Base-by-base conservation (phyloP, 78 protist genomes). In the Protostelium mycophagum region DNA sequence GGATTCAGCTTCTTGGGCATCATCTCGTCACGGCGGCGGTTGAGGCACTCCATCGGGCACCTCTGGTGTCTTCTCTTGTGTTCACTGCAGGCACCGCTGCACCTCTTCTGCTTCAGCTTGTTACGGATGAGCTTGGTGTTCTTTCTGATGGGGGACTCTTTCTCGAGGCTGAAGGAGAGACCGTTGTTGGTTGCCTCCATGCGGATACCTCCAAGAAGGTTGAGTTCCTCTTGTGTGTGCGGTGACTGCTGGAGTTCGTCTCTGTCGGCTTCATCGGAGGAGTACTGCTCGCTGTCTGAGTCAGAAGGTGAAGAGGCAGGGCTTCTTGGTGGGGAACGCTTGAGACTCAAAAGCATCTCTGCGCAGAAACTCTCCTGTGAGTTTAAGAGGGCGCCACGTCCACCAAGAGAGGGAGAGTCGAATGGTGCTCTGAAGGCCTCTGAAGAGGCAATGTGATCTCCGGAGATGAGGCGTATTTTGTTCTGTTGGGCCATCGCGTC, bases 1-100 rank as follows among this genome's bases (percentile, higher is more conserved):
- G n/a, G n/a, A n/a, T n/a, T n/a, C n/a, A n/a, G n/a, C n/a, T n/a
- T n/a, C n/a, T n/a, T n/a, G n/a, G n/a, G n/a, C n/a, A n/a, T n/a
- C n/a, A 16, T 16, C 73, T 51, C 73, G 73, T 51, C 73, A 25
- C 73, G 5, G 31, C 16, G 5, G 31, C 73, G 5, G 73, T 51
- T 51, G 73, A 51, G 73, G 16, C 73, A 51, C 73, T 51, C 73
- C 73, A 51, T 51, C 73, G 73, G 73, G 73, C 73, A 51, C 73
- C 73, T 51, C 73, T 51, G 73, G 16, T 51, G 73, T 5, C 73
- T 5, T 51, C 73, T 51, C 73, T 51, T 51, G 73, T 51, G 73
- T 16, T 51, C 73, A 16, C 73, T 51, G 73, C 73, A 51, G 5
- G 73, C 73, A 51, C 73, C 73, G 73, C 73, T 51, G 73, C 73